Conservation (phyloP, 257 asterid species). For the Nicotiana tabacum region DNA sequence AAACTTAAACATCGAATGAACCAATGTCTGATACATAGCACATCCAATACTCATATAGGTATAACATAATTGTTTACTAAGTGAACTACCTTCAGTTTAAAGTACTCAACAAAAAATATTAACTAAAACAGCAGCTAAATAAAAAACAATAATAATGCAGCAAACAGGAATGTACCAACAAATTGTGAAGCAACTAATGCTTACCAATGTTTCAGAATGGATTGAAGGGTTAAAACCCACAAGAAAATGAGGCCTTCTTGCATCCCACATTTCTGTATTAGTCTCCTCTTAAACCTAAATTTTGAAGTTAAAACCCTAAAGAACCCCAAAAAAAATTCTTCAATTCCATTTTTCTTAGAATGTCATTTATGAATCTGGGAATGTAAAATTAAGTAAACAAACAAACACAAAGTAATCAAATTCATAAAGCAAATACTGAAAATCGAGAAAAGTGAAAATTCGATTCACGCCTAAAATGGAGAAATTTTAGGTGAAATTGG, state of each 20-base stretch:
- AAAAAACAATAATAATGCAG: too few species aligned
- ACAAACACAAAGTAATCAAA: background rate
- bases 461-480: background rate
- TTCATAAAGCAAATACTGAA: background rate
- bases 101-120: too few species aligned
- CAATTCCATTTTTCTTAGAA: slow-evolving; percentile 8
- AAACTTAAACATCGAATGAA: background rate
- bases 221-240: slow-evolving; percentile 63
- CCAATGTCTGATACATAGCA: background rate
- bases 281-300: background rate
- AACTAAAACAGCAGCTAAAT: too few species aligned
- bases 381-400: background rate
- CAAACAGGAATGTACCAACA: background rate
- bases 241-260: slow-evolving; percentile 66
- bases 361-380: background rate
- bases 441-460: background rate
- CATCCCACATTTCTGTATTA: slow-evolving; percentile 40
- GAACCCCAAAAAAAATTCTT: background rate
- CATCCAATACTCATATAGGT: background rate
- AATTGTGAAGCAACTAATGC: slow-evolving; percentile 8
- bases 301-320: background rate
- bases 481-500: background rate
- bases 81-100: background rate
- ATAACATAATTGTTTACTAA: background rate
- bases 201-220: slow-evolving; percentile 65